Conservation (phyloP, 768 basidiomycete genomes). For the Rhodotorula paludigena region DNA sequence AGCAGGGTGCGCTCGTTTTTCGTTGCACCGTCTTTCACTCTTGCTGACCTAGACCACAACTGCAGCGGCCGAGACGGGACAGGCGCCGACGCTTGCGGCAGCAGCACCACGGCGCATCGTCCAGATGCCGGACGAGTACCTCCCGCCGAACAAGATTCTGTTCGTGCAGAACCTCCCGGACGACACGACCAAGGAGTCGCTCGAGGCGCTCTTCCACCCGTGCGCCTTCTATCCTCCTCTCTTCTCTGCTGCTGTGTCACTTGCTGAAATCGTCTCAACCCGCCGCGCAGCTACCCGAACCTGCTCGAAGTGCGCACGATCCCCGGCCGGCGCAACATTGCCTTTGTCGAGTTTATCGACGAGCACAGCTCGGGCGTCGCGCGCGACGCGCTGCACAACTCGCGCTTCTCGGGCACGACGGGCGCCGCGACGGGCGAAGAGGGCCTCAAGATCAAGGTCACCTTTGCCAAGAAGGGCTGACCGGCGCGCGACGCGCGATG, state of each 20-base stretch:
- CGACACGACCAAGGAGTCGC: conserved; percentile 82
- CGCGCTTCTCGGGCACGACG: conserved; percentile 58
- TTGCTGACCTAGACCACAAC: neutral
- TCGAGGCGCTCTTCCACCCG: conserved; percentile 86
- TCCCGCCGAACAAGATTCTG: conserved; percentile 97
- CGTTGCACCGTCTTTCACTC: neutral
- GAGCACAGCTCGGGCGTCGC: conserved; percentile 84
- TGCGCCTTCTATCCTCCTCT: conserved; percentile 47
- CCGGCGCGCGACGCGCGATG: neutral
- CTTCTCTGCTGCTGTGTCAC: neutral
- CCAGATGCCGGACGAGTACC: conserved; percentile 99
- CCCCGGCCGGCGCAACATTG: conserved; percentile 93
- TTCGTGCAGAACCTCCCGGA: conserved; percentile 97
- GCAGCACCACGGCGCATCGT: conserved; percentile 54
- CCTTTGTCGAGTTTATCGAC: conserved; percentile 96
- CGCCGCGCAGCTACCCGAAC: conserved; percentile 71
- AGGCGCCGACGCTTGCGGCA: conserved; percentile 30
- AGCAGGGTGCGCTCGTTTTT: conserved; percentile 55
- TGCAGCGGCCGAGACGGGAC: conserved; percentile 27
- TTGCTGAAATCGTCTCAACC: neutral
- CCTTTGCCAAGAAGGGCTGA: conserved; percentile 42
- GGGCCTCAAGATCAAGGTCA: conserved; percentile 95
- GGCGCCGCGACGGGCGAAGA: conserved; percentile 56
- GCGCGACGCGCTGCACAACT: conserved; percentile 94
- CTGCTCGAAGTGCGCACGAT: conserved; percentile 97